Percentiles rank a stretch among this genome's conserved stretches.
Evolutionary conservation across 352 stramenopile species (phyloP).

Genomic region (Pythium biforme): DNA sequence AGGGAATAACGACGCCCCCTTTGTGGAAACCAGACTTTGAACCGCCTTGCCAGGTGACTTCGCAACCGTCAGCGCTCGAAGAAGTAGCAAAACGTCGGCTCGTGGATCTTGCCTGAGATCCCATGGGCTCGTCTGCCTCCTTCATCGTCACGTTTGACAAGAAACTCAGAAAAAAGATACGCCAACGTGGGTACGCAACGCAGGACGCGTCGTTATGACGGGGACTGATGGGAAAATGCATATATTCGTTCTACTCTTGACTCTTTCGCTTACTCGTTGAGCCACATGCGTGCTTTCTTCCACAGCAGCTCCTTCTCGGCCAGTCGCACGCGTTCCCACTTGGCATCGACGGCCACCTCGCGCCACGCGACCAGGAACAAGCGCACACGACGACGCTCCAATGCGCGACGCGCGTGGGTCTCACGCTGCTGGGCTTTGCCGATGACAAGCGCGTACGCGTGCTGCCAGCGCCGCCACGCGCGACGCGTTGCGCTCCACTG

Average conservation of each 20-base stretch:
- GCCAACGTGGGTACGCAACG: neutral
- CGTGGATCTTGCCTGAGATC: neutral
- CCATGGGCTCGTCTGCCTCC: no score
- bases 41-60: slow-evolving; percentile 10
- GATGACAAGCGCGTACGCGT: slow-evolving; percentile 1
- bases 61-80: neutral
- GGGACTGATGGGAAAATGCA: slow-evolving; percentile 7
- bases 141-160: neutral
- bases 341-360: slow-evolving; percentile 26
- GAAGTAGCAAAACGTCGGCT: neutral
- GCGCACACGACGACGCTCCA: slow-evolving; percentile 22
- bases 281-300: slow-evolving; percentile 62
- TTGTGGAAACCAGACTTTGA: slow-evolving; percentile 4
- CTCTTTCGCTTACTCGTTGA: slow-evolving; percentile 36
- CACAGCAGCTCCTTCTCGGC: slow-evolving; percentile 57
- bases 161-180: neutral
- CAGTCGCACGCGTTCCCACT: slow-evolving; percentile 29
- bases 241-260: neutral
- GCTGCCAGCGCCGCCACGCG: slow-evolving; percentile 21
- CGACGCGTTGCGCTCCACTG: slow-evolving; percentile 32
- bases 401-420: neutral
- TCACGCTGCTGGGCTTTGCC: slow-evolving; percentile 8
- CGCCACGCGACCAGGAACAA: slow-evolving; percentile 37
- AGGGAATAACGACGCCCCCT: slow-evolving; percentile 37
- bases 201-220: neutral